Base-by-base conservation (phyloP, 768 basidiomycete genomes). In the Tubosaeta sp. region DNA sequence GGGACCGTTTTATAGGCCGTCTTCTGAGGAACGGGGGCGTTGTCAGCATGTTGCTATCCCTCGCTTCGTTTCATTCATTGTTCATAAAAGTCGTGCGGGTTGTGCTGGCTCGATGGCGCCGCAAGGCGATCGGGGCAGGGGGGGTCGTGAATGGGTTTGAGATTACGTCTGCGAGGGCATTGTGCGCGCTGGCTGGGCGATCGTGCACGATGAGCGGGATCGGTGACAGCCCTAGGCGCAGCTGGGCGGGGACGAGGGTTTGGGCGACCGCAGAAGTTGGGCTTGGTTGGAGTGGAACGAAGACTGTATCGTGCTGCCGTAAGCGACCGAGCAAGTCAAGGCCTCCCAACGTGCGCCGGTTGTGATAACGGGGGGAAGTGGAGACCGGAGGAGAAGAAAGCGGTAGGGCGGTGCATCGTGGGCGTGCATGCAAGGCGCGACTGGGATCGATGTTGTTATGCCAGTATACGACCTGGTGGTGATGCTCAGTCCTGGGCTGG, bases 111-210 rank as follows among this genome's bases (percentile, higher is more conserved):
- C n/a, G 18, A 22, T 22, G 32, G 34, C 43, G 35, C 51, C 52
- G 45, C 40, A 36, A 54, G 50, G 54, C 40, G 58, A 66, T 58
- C 50, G 58, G 53, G 63, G 49, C 46, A 35, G 27, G 50, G 45
- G 53, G 52, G 27, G n/a, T 24, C 30, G 19, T 21, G 45, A 44
- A 42, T 11, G 42, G 13, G 19, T 19, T 18, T 10, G 11, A 22
- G 12, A 50, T 59, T 56, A 61, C 53, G 57, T 60, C 54, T 51
- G 24, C n/a, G 36, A 44, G 22, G 6, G 51, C 10, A 21, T 38
- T 45, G 51, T 8, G 7, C 16, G 25, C 16, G 3, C 30, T 27
- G 7, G 27, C 12, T 32, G 24, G 29, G 27, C 22, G 48, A 40
- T 48, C 56, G n/a, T 16, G 27, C 34, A 13, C 9, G 43, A 39